Base-by-base conservation (phyloP, 345 rosid species). In the Pugionium dolabratum region DNA sequence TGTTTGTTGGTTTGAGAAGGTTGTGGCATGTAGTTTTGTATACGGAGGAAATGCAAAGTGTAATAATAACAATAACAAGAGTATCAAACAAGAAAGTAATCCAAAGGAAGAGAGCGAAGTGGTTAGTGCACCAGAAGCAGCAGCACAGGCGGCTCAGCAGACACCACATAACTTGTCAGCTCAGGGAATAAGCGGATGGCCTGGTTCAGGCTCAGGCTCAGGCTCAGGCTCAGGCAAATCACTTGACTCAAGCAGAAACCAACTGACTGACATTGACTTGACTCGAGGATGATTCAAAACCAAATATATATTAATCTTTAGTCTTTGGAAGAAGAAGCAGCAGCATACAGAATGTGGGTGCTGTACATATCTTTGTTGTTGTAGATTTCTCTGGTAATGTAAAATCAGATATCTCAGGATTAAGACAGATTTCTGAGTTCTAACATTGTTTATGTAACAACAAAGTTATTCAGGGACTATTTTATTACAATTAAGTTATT, bases 1-100 rank as follows among this genome's bases (percentile, higher is more conserved):
- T 34, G 60, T 49, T 58, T 65, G 70, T 42, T 48, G 7, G 48
- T 25, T 7, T 18, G 27, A 18, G 18, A 86, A 94, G 97, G 91
- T 94, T 77, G 96, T 90, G 62, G 81, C 82, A 6, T 94, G 96
- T 85, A 94, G 93, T 76, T 94, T 94, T 75, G 84, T 86, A 9
- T 80, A 88, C 36, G 95, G 88, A n/a, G 76, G 80, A 65, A 42
- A 39, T 72, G 57, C 88, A 36, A 92, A 83, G 81, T 43, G 58
- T n/a, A 67, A 3, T 73, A 53, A 53, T 40, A 67, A 3, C 28
- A 73, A 27, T 18, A 36, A 3, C 69, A 74, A 75, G 60, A 63
- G 26, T 34, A 4, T 58, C 67, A 51, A 85, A 83, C 76, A 77
- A 80, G 78, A 90, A 78, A 72, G 79, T 7, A 64, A 78, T n/a